Evolutionary conservation across 169 alveolate species (phyloP), one percentile per base, ranked within the genome.

Genomic region (Babesia bovis): DNA sequence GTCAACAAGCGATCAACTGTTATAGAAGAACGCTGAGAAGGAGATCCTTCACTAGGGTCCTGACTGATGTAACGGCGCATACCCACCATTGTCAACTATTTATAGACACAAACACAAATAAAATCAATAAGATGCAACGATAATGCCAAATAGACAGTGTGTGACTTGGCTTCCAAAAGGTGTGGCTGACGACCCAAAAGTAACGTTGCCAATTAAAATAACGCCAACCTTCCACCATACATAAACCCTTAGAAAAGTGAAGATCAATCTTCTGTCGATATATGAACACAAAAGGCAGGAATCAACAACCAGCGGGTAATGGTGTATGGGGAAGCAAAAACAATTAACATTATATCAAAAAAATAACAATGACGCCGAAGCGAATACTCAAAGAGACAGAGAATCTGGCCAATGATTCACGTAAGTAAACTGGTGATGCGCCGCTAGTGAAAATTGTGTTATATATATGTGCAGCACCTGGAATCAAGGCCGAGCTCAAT

Each of bases 401-500:
- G 76, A 91, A 88, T 75, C 70, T 91, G 55, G 95, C 95, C 28
- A 91, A 76, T 38, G 95, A 91, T 70, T 90, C 95, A 65, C 90
- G 93, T 87, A 87, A 78, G 83, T 68, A 25, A 65, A 33, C 51
- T n/a, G n/a, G 41, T 65, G 38, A 47, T 13, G 52, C 66, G 42
- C 41, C 32, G 7, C 12, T 51, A 13, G 28, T 9, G 13, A 26
- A 2, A 3, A 32, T 32, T 30, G 41, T 9, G 36, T 4, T 35
- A 47, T 47, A 47, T 52, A 21, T 33, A 26, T 30, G 25, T 45
- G 56, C 89, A 91, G 98, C 98, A 35, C 97, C 97, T 28, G 99
- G 99, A 41, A 95, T 97, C 60, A 85, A 84, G 77, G 98, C 97
- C 30, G 93, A 85, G 41, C 97, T 98, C 21, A 96, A 93, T 49